phyloP scores from a whole-genome alignment of 441 rosid species.

The Jatropha podagrica region DNA sequence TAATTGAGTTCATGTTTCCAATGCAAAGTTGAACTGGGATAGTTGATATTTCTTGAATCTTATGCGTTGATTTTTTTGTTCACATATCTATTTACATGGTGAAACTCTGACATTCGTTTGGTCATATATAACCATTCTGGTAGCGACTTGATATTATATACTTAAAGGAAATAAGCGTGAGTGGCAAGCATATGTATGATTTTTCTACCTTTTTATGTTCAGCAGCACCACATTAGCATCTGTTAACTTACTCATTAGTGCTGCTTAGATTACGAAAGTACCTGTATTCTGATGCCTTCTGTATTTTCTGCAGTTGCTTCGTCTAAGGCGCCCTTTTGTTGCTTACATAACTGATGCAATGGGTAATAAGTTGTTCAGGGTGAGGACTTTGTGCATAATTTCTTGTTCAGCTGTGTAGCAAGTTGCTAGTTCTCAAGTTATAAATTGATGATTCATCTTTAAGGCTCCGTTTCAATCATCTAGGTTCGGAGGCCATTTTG shows the following conservation, averaged over 20 bases:
- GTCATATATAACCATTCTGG: not conserved
- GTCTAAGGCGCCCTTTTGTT: constrained; percentile 86
- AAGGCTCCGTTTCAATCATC: constrained; percentile 27
- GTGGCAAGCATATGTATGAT: not conserved
- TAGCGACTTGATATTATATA: not conserved
- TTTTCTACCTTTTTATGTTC: not conserved
- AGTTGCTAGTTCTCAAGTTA: constrained; percentile 19
- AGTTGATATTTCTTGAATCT: not conserved
- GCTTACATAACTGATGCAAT: constrained; percentile 72
- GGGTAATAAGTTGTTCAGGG: constrained; percentile 85
- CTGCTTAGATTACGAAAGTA: not conserved
- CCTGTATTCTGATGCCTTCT: not conserved
- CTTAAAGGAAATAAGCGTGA: not conserved
- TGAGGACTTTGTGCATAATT: constrained; percentile 31
- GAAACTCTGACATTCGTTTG: not conserved
- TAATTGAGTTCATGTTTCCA: not conserved
- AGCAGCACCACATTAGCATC: not conserved
- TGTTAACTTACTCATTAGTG: not conserved
- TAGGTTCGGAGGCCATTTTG: constrained; percentile 97
- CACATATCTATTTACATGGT: not conserved
- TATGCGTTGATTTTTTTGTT: not conserved
- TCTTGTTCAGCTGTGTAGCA: constrained; percentile 16
- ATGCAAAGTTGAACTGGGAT: not conserved
- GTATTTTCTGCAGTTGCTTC: constrained; percentile 60
- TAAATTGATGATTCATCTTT: constrained; percentile 28